Percentiles rank a stretch among this genome's conserved stretches.
phyloP scores from a whole-genome alignment of 106 monocot genomes.

The Dioscorea zingiberensis region DNA sequence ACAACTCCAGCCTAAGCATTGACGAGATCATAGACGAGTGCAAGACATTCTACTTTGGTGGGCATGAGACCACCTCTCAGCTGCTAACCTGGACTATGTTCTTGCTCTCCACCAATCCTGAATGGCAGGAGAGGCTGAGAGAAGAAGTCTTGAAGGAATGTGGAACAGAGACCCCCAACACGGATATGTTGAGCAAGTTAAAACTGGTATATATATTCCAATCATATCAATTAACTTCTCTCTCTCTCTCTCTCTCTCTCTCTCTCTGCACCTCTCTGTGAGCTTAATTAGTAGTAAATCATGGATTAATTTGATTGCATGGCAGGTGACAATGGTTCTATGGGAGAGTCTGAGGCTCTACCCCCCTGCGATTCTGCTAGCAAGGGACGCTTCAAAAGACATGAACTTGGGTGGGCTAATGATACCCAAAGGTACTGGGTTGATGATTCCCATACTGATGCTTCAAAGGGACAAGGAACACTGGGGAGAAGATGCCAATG shows the following conservation, averaged over 20 bases:
- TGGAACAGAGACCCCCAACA: slow-evolving; percentile 25
- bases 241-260: too few species aligned
- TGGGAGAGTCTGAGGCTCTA: slow-evolving; percentile 48
- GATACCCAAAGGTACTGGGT: slow-evolving; percentile 21
- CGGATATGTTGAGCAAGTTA: slow-evolving; percentile 19
- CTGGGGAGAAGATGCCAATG: slow-evolving; percentile 44
- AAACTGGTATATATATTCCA: neutral
- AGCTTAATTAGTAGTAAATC: too few species aligned
- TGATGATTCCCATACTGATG: slow-evolving; percentile 26
- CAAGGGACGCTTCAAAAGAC: slow-evolving; percentile 19
- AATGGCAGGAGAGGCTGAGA: slow-evolving; percentile 58
- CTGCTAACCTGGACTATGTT: slow-evolving; percentile 59
- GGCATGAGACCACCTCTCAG: slow-evolving; percentile 57
- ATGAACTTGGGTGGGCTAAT: slow-evolving; percentile 28
- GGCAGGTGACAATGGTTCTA: slow-evolving; percentile 37
- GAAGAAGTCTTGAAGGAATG: slow-evolving; percentile 52
- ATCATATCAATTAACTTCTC: too few species aligned
- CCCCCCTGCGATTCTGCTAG: slow-evolving; percentile 13
- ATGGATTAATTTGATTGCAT: neutral
- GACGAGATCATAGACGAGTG: slow-evolving; percentile 68
- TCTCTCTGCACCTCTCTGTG: too few species aligned
- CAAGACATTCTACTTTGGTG: slow-evolving; percentile 77
- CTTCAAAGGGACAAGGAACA: slow-evolving; percentile 38
- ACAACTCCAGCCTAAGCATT: slow-evolving; percentile 25
- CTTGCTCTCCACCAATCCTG: slow-evolving; percentile 35